Evolutionary conservation across 345 rosid genomes (phyloP).

Genomic region (Lepidium africanum): DNA sequence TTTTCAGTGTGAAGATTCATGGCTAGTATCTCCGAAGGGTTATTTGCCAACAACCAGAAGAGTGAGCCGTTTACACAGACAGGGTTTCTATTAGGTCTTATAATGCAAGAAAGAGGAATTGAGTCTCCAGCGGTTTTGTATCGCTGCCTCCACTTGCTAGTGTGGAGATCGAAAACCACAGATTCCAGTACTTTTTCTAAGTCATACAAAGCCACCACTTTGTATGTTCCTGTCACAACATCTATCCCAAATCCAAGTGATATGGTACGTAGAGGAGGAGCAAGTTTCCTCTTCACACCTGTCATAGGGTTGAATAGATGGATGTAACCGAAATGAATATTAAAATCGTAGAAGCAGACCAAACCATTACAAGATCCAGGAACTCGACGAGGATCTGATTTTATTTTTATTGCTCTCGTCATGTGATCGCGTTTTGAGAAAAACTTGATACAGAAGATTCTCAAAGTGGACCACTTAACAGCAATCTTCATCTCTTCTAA

Average conservation of each 20-base stretch:
- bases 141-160: not conserved
- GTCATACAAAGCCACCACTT: not conserved
- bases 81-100: not conserved
- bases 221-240: conserved; percentile 5
- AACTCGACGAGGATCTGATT: not conserved
- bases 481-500: not conserved
- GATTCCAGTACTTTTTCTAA: not conserved
- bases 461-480: not conserved
- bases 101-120: not conserved
- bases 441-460: not conserved
- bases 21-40: not conserved
- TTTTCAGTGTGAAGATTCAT: conserved; percentile 12
- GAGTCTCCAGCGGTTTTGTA: not conserved
- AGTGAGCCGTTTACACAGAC: conserved; percentile 3
- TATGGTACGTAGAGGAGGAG: not conserved
- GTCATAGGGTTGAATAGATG: not conserved
- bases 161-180: not conserved
- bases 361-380: conserved; percentile 9
- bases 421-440: not conserved
- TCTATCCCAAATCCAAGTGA: conserved; percentile 10
- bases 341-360: not conserved
- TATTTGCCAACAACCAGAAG: not conserved
- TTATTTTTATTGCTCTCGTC: not conserved
- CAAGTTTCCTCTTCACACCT: not conserved
- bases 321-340: not conserved